Evolutionary conservation across 1,284 basidiomycete species (phyloP).

Genomic region (Apiotrichum mycotoxinovorans): DNA sequence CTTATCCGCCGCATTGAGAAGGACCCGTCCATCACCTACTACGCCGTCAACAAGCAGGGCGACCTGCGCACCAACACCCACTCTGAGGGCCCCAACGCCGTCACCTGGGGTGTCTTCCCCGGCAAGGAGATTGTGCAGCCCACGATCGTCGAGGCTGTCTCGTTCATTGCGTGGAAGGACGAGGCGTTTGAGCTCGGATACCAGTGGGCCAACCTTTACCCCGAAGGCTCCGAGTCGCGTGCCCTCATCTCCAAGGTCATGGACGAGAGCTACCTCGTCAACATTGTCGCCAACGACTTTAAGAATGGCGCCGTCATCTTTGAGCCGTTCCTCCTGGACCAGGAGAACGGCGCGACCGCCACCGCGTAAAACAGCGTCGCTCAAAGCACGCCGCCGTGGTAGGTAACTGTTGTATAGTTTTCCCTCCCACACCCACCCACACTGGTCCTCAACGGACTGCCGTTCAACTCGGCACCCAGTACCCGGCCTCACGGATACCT

Average conservation of each 20-base stretch:
- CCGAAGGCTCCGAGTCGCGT: constrained; percentile 68
- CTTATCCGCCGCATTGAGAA: constrained; percentile 82
- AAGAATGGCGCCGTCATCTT: constrained; percentile 80
- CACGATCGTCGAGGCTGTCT: constrained; percentile 88
- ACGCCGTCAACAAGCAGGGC: constrained; percentile 69
- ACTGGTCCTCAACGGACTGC: constrained; percentile 20
- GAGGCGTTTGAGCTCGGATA: constrained; percentile 93
- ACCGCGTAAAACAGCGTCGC: neutral
- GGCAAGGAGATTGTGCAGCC: constrained; percentile 97
- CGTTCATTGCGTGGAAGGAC: constrained; percentile 58
- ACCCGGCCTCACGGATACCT: constrained; percentile 17
- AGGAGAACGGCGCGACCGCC: constrained; percentile 10
- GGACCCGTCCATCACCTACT: constrained; percentile 90
- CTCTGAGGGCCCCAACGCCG: constrained; percentile 92
- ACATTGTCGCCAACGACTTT: constrained; percentile 97
- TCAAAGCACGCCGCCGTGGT: neutral
- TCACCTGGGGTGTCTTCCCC: constrained; percentile 99
- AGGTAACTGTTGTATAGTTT: neutral
- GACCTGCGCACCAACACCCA: constrained; percentile 94
- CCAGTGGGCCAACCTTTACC: constrained; percentile 91
- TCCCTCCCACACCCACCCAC: neutral
- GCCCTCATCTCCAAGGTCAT: constrained; percentile 74
- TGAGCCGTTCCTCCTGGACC: constrained; percentile 64
- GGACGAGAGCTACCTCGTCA: constrained; percentile 83
- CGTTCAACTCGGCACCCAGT: constrained; percentile 19